Percentiles rank a stretch among this genome's conserved stretches.
Evolutionary conservation across 73 alveolate species (phyloP).

Genomic region (Durusdinium trenchii): DNA sequence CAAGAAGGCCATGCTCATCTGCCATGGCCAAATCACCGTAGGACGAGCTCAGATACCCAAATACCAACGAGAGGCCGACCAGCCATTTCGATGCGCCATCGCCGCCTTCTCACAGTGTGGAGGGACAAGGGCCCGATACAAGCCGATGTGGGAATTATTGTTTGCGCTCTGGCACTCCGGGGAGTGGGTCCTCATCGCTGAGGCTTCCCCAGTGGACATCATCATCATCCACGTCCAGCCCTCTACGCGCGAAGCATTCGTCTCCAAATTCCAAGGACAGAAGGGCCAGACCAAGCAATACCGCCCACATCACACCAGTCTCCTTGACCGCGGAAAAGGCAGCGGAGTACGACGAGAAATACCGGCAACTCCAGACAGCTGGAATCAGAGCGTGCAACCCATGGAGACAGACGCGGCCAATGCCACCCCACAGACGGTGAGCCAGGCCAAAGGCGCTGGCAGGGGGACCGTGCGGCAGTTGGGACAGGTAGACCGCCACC

Average conservation of each 20-base stretch:
- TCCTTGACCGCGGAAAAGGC: not conserved
- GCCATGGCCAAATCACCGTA: conserved; percentile 28
- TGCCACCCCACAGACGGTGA: not conserved
- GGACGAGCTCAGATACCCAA: conserved; percentile 33
- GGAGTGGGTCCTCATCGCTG: not conserved
- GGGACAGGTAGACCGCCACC: no score
- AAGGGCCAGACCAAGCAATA: not conserved
- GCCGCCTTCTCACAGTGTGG: no score
- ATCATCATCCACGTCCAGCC: not conserved
- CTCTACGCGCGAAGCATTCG: not conserved
- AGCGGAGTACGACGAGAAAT: not conserved
- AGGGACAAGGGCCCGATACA: no score
- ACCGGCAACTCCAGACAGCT: not conserved
- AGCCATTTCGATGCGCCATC: no score
- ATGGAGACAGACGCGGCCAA: not conserved
- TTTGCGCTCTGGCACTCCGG: no score
- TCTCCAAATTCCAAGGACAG: not conserved
- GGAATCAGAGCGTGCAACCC: not conserved
- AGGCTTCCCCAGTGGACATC: not conserved
- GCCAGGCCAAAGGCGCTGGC: not conserved
- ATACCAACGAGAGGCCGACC: conserved; percentile 13
- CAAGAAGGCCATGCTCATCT: not conserved
- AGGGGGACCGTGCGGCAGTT: no score
- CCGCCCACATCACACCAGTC: not conserved
- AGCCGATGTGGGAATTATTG: no score